A percentile compares a stretch with the other conserved stretches of the same genome.
phyloP scores from a whole-genome alignment of 2,329 filamentous ascomycete species.

The Paecilomyces variotii region DNA sequence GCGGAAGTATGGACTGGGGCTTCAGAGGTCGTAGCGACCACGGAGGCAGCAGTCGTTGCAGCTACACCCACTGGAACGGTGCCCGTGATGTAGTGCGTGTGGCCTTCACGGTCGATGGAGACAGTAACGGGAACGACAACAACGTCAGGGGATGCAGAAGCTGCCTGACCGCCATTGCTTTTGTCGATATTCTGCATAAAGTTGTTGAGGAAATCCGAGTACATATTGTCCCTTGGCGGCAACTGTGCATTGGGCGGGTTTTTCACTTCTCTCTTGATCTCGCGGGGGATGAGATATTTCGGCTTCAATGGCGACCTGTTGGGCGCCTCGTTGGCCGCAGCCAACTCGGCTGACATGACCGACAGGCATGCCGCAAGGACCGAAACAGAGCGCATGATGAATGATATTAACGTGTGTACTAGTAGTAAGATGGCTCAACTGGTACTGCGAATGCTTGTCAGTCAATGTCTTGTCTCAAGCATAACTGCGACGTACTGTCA shows the following conservation, averaged over 20 bases:
- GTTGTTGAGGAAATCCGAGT: slow-evolving; percentile 2
- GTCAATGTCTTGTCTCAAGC: background rate
- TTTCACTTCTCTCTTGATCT: background rate
- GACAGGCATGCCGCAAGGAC: background rate
- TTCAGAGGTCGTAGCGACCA: background rate
- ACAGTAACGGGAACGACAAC: background rate
- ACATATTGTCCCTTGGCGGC: slow-evolving; percentile 18
- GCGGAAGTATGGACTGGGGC: background rate
- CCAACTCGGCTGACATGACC: background rate
- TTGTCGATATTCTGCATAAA: background rate
- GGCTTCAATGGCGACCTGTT: background rate
- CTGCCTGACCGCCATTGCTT: background rate
- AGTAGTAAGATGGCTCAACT: background rate
- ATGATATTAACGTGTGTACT: background rate
- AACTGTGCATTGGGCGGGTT: slow-evolving; percentile 10
- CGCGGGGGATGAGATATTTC: background rate
- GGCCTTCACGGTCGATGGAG: background rate
- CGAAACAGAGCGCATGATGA: background rate
- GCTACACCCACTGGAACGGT: background rate
- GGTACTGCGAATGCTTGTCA: background rate
- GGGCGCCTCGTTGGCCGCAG: background rate
- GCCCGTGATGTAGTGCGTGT: background rate
- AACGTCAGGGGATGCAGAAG: background rate
- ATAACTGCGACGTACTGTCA: background rate
- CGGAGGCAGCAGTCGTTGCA: background rate